Conservation (phyloP, 192 early-diverging fungal genomes). For the Coemansia sp. region DNA sequence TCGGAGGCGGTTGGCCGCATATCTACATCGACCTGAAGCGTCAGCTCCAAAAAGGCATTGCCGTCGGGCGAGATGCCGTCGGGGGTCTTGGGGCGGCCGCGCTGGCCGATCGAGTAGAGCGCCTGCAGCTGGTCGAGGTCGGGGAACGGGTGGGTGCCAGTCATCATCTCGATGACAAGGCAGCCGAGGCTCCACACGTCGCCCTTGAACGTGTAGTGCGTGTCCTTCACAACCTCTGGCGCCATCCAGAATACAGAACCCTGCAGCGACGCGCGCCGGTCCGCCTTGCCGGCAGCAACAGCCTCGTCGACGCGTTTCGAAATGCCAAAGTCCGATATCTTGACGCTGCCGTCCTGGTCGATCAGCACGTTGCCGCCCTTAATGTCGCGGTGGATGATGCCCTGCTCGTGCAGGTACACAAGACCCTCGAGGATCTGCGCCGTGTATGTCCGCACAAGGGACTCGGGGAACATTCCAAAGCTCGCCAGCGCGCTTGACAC, state of each 20-base stretch:
- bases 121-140: constrained; percentile 81
- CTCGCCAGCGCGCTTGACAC: constrained; percentile 81
- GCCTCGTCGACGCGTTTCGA: constrained; percentile 91
- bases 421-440: constrained; percentile 91
- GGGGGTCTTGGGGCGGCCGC: constrained; percentile 48
- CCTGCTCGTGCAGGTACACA: constrained; percentile 90
- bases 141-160: constrained; percentile 89
- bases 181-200: constrained; percentile 96
- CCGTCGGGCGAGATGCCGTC: constrained; percentile 37
- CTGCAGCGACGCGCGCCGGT: constrained; percentile 79
- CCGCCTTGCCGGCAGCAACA: constrained; percentile 49
- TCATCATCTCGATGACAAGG: constrained; percentile 98
- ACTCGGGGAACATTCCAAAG: constrained; percentile 87
- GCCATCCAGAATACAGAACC: constrained; percentile 99
- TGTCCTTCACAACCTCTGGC: constrained; percentile 96
- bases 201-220: constrained; percentile 88
- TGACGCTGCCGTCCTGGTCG: constrained; percentile 89
- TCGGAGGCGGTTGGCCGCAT: constrained; percentile 56
- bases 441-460: constrained; percentile 80
- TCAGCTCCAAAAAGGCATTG: constrained; percentile 53
- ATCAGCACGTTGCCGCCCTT: constrained; percentile 96
- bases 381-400: constrained; percentile 98
- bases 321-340: constrained; percentile 99
- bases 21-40: constrained; percentile 53
- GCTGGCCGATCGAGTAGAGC: constrained; percentile 68